These are phyloP conservation scores for Metarhizium anisopliae DNA, from an alignment of 2,329 filamentous ascomycete species.

Conservation along the genomic window DNA sequence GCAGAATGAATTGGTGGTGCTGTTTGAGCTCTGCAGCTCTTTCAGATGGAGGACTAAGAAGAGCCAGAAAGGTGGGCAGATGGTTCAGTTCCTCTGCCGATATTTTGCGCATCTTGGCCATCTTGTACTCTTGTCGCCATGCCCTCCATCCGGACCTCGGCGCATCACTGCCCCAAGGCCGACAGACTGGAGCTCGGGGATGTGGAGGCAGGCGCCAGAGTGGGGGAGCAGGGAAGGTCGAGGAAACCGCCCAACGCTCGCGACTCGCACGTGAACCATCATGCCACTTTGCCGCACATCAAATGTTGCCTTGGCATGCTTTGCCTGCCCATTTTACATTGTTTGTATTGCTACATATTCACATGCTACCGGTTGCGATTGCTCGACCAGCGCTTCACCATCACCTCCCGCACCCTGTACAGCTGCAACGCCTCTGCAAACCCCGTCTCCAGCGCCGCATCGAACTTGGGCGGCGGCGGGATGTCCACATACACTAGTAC, in stretches of 20 bases:
- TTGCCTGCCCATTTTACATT: background rate
- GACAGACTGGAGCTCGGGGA: no score
- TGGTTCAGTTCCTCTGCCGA: no score
- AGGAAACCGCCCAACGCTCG: no score
- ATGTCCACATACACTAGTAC: slow-evolving; percentile 88
- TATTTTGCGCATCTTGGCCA: background rate
- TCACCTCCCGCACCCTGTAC: slow-evolving; percentile 73
- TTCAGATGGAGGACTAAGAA: no score
- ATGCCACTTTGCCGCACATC: background rate
- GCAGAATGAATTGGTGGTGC: no score
- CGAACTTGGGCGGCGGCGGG: slow-evolving; percentile 52
- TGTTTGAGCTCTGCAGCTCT: no score
- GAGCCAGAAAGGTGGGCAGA: no score
- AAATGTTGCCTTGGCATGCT: background rate
- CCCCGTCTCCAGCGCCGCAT: slow-evolving; percentile 38
- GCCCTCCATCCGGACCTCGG: no score
- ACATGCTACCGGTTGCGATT: slow-evolving; percentile 54
- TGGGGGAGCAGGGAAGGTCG: background rate
- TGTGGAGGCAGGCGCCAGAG: background rate
- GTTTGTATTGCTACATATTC: slow-evolving; percentile 3
- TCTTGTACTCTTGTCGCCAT: background rate
- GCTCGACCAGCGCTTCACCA: slow-evolving; percentile 73
- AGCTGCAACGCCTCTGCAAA: slow-evolving; percentile 54
- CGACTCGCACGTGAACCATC: no score
- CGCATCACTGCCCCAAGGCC: no score